Percentiles rank a stretch among this genome's conserved stretches.
Evolutionary conservation across 129 eudicot genomes (phyloP).

Genomic region (sunflower (Helianthus annuus)): DNA sequence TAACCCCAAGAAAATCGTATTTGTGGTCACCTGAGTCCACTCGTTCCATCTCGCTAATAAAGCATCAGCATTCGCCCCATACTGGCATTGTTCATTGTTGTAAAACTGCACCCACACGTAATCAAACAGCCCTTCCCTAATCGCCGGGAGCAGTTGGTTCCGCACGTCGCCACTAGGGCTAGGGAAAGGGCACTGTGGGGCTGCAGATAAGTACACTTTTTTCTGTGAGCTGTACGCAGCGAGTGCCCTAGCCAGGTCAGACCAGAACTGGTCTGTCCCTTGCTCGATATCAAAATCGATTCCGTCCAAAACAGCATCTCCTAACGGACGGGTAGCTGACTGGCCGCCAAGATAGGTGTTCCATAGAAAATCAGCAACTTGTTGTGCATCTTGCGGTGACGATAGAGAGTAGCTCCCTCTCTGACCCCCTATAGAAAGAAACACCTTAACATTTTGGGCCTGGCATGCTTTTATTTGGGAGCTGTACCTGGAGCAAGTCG

Average conservation of each 20-base stretch:
- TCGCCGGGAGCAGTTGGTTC: slow-evolving; percentile 24
- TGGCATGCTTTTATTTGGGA: slow-evolving; percentile 51
- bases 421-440: slow-evolving; percentile 68
- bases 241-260: slow-evolving; percentile 50
- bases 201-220: slow-evolving; percentile 66
- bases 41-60: slow-evolving; percentile 57
- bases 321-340: slow-evolving; percentile 52
- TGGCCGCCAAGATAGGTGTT: slow-evolving; percentile 60
- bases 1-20: slow-evolving; percentile 60
- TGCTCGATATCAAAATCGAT: slow-evolving; percentile 69
- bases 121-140: slow-evolving; percentile 54
- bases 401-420: slow-evolving; percentile 45
- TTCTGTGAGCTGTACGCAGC: slow-evolving; percentile 34
- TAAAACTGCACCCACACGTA: slow-evolving; percentile 80
- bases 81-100: slow-evolving; percentile 60
- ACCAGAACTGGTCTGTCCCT: slow-evolving; percentile 43
- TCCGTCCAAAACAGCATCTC: slow-evolving; percentile 66
- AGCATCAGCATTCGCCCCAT: slow-evolving; percentile 33
- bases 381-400: slow-evolving; percentile 56
- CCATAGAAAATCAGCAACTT: slow-evolving; percentile 55
- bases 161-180: slow-evolving; percentile 46
- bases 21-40: slow-evolving; percentile 46
- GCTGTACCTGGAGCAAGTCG: slow-evolving; percentile 45
- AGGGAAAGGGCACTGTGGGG: slow-evolving; percentile 77
- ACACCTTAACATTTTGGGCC: slow-evolving; percentile 48